phyloP scores from a whole-genome alignment of 345 rosid species.

The Eucalyptus curtisii region DNA sequence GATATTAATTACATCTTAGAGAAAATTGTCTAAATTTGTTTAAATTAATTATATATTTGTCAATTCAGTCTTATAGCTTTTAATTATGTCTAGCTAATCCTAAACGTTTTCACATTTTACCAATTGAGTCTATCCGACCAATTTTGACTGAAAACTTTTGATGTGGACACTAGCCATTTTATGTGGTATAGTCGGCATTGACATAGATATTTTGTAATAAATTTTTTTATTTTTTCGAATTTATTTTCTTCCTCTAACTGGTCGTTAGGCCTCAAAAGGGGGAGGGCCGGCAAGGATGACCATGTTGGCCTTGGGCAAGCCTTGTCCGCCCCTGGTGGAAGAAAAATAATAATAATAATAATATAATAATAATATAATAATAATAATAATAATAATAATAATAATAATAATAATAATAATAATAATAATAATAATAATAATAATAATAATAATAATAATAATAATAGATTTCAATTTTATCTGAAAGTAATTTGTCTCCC shows the following conservation, averaged over 20 bases:
- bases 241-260: neutral
- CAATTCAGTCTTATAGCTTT: too few species aligned
- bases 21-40: neutral
- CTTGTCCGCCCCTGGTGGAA: accelerated
- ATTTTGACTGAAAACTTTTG: neutral
- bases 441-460: too few species aligned
- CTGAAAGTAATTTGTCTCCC: neutral
- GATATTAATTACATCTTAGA: neutral
- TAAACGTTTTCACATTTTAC: accelerated
- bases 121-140: accelerated
- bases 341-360: too few species aligned
- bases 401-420: too few species aligned
- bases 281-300: accelerated
- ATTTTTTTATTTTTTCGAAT: too few species aligned
- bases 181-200: accelerated
- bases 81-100: too few species aligned
- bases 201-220: too few species aligned
- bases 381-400: too few species aligned
- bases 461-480: too few species aligned
- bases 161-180: neutral
- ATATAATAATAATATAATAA: too few species aligned
- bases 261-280: neutral
- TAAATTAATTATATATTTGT: accelerated
- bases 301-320: accelerated
- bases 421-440: too few species aligned